These are phyloP conservation scores for Fallopia convolvulus DNA, from an alignment of 148 eudicot species.

Conservation along the genomic window DNA sequence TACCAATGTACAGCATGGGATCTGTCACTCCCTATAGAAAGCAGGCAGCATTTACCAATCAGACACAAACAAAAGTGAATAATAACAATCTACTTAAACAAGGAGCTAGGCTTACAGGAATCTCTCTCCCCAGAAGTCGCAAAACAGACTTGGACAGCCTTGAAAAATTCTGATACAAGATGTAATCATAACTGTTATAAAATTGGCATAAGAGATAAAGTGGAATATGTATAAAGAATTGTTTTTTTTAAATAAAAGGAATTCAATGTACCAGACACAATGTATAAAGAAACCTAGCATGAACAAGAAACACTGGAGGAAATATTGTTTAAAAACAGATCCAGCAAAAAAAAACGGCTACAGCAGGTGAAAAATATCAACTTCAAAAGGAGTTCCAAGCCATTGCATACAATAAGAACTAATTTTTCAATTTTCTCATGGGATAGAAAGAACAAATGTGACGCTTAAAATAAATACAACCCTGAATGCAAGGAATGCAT, in stretches of 20 bases:
- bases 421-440: neutral
- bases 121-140: conserved; percentile 70
- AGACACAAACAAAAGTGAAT: neutral
- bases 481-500: conserved; percentile 13
- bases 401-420: neutral
- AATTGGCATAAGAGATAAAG: neutral
- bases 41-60: conserved; percentile 9
- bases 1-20: conserved; percentile 98
- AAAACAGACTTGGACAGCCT: conserved; percentile 71
- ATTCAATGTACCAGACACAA: neutral
- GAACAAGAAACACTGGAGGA: neutral
- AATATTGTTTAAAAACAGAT: neutral
- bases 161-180: conserved; percentile 68
- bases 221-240: neutral
- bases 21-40: conserved; percentile 84
- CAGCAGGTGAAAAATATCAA: neutral
- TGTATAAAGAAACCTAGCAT: neutral
- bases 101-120: conserved; percentile 51
- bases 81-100: neutral
- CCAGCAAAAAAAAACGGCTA: neutral
- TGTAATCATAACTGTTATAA: neutral
- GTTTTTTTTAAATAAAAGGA: too few relatives aligned
- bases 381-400: neutral
- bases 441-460: neutral
- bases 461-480: neutral